A percentile compares a stretch with the other conserved stretches of the same genome.
Evolutionary conservation across 148 eudicot species (phyloP).

Genomic region (Hydrangea macrophylla): DNA sequence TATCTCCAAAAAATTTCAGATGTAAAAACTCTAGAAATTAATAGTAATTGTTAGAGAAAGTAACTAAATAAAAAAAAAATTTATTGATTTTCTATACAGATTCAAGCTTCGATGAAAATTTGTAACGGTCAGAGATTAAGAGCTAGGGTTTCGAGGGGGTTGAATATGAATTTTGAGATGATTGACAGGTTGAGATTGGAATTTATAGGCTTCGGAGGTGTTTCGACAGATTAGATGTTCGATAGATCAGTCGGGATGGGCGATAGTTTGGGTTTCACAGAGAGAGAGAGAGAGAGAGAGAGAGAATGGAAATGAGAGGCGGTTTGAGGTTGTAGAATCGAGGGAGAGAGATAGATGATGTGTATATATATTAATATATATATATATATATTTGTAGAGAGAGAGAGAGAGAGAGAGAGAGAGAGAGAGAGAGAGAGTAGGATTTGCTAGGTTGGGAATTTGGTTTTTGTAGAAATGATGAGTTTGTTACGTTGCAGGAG

Average conservation of each 20-base stretch:
- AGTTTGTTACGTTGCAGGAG: not conserved
- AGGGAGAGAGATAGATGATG: not conserved
- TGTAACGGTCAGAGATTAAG: not conserved
- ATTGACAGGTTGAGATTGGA: too few species aligned
- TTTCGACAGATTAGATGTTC: too few species aligned
- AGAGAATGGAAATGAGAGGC: not conserved
- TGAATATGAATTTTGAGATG: not conserved
- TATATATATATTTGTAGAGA: too few species aligned
- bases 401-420: not conserved
- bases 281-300: not conserved
- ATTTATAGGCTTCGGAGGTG: too few species aligned
- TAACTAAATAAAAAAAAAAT: not conserved
- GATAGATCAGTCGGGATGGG: too few species aligned
- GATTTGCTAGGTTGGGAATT: not conserved
- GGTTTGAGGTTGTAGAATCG: not conserved
- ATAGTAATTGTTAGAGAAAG: not conserved
- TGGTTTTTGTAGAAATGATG: not conserved
- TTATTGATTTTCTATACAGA: not conserved
- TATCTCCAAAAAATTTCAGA: too few species aligned
- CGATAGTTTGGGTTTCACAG: not conserved
- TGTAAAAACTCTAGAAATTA: too few species aligned
- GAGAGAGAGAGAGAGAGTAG: not conserved
- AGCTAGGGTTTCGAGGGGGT: not conserved
- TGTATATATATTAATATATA: too few species aligned
- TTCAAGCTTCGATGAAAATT: not conserved